Evolutionary conservation across 352 stramenopile species (phyloP), one percentile per base, ranked within the genome.

Genomic region (Peronospora belbahrii): DNA sequence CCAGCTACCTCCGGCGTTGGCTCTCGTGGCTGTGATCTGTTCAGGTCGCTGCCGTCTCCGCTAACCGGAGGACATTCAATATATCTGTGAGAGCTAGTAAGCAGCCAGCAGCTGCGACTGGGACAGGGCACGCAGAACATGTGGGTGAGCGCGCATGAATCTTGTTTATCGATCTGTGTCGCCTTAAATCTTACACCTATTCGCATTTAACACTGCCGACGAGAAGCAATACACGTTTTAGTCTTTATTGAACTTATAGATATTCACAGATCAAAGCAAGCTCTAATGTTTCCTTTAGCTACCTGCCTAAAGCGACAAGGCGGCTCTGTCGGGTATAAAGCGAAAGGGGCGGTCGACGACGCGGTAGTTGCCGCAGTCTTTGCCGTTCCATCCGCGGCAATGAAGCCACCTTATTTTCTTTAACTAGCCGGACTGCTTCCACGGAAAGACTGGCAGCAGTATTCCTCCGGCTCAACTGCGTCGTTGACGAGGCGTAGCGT

Each of bases 401-500:
- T 32, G 27, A 38, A 51, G 35, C 42, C 27, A 35, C 30, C 38
- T 55, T 25, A 14, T 41, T 38, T 44, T 30, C 10, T 23, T 36
- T 37, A 30, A 19, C 42, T 37, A 52, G 50, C 33, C 48, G 42
- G 48, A 10, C 22, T 30, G 14, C 32, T 47, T 46, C 48, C n/a
- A 46, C 35, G 17, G 18, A 15, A 20, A 14, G 22, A 35, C 52
- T 50, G 38, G 46, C 38, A 56, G 38, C 52, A 3, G 39, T 22
- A 5, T 51, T 56, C 55, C 42, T n/a, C 9, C 32, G 30, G 13
- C 35, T 11, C 11, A 15, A 40, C 38, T 38, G 35, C 32, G 18
- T 59, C 41, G 53, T 48, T 42, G 46, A 49, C 28, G n/a, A 61
- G 52, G 51, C 54, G 55, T 63, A 37, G 41, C 19, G 47, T 59